Percentiles rank a stretch among this genome's conserved stretches.
phyloP scores from a whole-genome alignment of 2,329 filamentous ascomycete species.

The Colletotrichum sp. region DNA sequence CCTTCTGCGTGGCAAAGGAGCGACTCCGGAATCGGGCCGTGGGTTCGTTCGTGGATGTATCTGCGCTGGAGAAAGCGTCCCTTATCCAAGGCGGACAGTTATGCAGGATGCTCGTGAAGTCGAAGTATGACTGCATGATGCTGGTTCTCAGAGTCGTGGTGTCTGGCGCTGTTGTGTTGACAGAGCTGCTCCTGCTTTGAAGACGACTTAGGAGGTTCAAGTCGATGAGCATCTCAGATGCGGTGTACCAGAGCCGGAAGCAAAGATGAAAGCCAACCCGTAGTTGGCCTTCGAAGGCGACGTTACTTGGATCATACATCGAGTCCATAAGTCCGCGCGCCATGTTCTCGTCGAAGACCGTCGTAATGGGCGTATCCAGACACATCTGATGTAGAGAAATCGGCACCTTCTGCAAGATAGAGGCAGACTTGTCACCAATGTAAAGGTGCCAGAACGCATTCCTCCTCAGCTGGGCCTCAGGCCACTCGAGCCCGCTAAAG shows the following conservation, averaged over 20 bases:
- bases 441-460: conserved; percentile 43
- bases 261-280: background rate
- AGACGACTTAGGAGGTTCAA: background rate
- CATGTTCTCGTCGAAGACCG: conserved; percentile 2
- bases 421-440: conserved; percentile 43
- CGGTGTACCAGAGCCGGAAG: background rate
- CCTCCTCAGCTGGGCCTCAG: conserved; percentile 42
- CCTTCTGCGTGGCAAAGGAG: conserved; percentile 39
- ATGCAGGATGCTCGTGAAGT: conserved; percentile 24
- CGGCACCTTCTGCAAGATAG: conserved; percentile 42
- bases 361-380: conserved; percentile 43
- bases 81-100: background rate
- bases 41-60: fast-evolving
- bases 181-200: background rate
- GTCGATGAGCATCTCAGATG: conserved; percentile 5
- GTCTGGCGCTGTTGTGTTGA: background rate
- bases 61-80: background rate
- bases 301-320: background rate
- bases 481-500: conserved; percentile 30
- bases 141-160: conserved; percentile 12
- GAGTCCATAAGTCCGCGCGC: background rate
- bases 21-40: background rate
- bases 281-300: background rate
- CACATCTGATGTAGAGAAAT: conserved; percentile 48
- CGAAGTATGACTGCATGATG: conserved; percentile 25